phyloP scores from a whole-genome alignment of 140 eudicot genomes.

The Oenanthe javanica region DNA sequence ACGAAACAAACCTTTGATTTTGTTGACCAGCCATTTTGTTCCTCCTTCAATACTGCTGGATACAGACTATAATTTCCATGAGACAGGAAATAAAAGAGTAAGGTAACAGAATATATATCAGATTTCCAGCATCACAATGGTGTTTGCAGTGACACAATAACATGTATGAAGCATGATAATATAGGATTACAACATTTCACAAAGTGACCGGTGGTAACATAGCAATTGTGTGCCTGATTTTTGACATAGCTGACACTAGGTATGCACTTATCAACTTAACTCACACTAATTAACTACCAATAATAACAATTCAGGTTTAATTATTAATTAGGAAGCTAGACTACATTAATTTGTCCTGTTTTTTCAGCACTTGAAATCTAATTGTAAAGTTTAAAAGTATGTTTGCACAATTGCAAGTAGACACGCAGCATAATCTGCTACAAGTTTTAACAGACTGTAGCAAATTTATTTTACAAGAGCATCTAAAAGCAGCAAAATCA shows the following conservation, averaged over 20 bases:
- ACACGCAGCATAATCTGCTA: not conserved
- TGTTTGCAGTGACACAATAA: not conserved
- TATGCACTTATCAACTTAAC: not conserved
- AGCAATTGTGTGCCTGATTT: not conserved
- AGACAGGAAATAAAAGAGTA: not conserved
- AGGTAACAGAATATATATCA: not conserved
- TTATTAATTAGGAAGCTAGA: not conserved
- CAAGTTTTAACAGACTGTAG: not conserved
- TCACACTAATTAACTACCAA: not conserved
- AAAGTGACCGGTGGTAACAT: not conserved
- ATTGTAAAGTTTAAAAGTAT: not conserved
- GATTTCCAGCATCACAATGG: not conserved
- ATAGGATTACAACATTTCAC: not conserved
- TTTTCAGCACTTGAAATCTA: not conserved
- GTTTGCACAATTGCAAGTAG: not conserved
- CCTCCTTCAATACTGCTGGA: constrained; percentile 23
- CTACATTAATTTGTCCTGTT: not conserved
- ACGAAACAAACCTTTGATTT: constrained; percentile 15
- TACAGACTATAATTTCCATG: constrained; percentile 1
- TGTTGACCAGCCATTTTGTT: constrained; percentile 22
- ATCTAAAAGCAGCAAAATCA: not conserved
- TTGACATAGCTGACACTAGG: not conserved
- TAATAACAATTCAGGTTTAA: not conserved
- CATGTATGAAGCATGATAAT: not conserved
- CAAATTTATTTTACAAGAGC: not conserved